Evolutionary conservation across 2,329 filamentous ascomycete species (phyloP), one percentile per base, ranked within the genome.

Genomic region (Pseudofabraea citricarpa): DNA sequence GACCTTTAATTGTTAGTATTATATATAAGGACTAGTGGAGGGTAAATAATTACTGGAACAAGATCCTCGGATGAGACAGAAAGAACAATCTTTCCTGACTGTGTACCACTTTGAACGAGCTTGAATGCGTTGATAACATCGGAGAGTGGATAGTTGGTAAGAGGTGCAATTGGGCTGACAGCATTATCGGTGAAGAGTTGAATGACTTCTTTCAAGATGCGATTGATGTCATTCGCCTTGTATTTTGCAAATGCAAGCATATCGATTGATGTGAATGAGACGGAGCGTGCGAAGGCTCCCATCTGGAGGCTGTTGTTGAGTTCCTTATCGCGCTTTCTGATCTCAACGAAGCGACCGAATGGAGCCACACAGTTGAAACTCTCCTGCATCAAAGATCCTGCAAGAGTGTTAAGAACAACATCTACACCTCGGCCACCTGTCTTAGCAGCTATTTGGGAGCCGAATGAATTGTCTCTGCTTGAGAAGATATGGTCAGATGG

Each of bases 251-350:
- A 9, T 4, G 13, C 15, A 20, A 26, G 26, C 4, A 71, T 45
- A 47, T 71, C 65, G 3, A 72, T 55, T 0, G 61, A 62, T 3
- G 61, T 52, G 42, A 71, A 71, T 0, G 60, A 63, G 16, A 66
- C 56, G 21, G 60, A 69, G 1, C 60, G 51, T 2, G 55, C 53
- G 35, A 72, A 70, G 0, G 58, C 54, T 4, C 20, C 15, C 44
- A 47, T 47, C 1, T 52, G 27, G 60, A 71, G 67, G 2, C 64
- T 49, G 6, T 12, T 41, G 6, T 42, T 43, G 3, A 19, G 15
- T 16, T 43, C 22, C 3, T 46, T 36, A 41, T 68, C 64, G 1
- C 54, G 56, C 32, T 62, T 61, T 1, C 63, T 62, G n/a, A 69
- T 56, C 36, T 69, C 66, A 0, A 69, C 37, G 29, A 69, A 64